Evolutionary conservation across 805 yeast species (phyloP).

Genomic region (Brettanomyces sp.): DNA sequence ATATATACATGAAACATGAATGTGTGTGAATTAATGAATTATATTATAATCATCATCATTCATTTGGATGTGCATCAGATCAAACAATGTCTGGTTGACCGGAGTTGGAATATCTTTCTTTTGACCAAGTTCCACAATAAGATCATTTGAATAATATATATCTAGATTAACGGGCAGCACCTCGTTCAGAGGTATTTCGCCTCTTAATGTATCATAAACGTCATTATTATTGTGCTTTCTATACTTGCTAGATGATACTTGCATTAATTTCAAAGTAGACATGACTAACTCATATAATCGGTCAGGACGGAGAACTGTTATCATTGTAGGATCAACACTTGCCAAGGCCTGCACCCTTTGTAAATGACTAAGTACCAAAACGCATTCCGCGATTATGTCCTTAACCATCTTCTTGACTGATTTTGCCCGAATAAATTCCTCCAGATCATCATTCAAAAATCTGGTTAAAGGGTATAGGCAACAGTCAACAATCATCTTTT

Average conservation of each 20-base stretch:
- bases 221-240: not conserved
- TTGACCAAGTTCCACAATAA: not conserved
- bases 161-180: not conserved
- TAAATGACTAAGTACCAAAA: conserved; percentile 5
- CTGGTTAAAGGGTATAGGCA: conserved; percentile 12
- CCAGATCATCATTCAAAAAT: conserved; percentile 5
- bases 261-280: conserved; percentile 1
- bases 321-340: conserved; percentile 10
- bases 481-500: conserved; percentile 14
- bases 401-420: conserved; percentile 5
- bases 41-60: too few species aligned
- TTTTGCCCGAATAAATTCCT: not conserved
- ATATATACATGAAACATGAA: too few species aligned
- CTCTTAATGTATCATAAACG: not conserved
- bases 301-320: conserved; percentile 8
- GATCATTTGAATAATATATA: conserved; percentile 2
- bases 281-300: conserved; percentile 8
- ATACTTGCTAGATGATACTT: not conserved
- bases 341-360: conserved; percentile 3
- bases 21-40: too few species aligned
- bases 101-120: not conserved
- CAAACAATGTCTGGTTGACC: conserved; percentile 2
- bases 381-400: conserved; percentile 9
- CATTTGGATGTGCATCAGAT: not conserved
- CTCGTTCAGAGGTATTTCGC: not conserved